Conservation (phyloP, 345 rosid species). For the Cardamine chenopodiifolia region DNA sequence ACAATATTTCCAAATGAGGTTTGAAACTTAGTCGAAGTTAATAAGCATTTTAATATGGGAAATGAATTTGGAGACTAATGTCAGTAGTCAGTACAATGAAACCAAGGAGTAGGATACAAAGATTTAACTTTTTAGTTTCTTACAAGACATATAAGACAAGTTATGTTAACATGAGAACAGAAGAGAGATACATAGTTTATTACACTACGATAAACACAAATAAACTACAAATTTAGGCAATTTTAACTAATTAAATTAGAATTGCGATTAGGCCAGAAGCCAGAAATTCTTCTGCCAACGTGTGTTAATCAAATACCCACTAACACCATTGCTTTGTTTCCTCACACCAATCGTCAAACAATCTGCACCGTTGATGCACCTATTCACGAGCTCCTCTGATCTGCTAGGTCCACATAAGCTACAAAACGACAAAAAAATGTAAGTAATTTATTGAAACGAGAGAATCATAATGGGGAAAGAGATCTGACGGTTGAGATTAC, state of each 20-base stretch:
- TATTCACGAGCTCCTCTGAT: conserved; percentile 75
- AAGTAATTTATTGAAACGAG: conserved; percentile 29
- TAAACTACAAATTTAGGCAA: background rate
- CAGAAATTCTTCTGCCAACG: conserved; percentile 95
- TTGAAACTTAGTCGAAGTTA: background rate
- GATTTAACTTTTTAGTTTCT: conserved; percentile 3
- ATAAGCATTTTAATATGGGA: background rate
- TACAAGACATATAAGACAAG: conserved; percentile 18
- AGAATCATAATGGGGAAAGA: conserved; percentile 28
- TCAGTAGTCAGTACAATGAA: background rate
- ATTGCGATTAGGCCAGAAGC: conserved; percentile 71
- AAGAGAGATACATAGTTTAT: background rate
- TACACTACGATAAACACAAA: conserved; percentile 27
- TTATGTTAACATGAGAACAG: conserved; percentile 9
- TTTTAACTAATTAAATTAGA: conserved; percentile 13
- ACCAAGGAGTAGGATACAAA: background rate
- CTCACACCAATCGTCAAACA: conserved; percentile 90
- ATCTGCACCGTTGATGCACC: conserved; percentile 73
- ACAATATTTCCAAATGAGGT: too few relatives aligned
- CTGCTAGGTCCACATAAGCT: conserved; percentile 76
- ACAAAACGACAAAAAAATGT: conserved; percentile 26
- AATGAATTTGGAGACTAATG: background rate
- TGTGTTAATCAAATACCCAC: conserved; percentile 91
- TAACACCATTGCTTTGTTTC: conserved; percentile 80
- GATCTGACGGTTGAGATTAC: conserved; percentile 42